Conservation (phyloP, 768 basidiomycete genomes). For the Pleurotus platypus region DNA sequence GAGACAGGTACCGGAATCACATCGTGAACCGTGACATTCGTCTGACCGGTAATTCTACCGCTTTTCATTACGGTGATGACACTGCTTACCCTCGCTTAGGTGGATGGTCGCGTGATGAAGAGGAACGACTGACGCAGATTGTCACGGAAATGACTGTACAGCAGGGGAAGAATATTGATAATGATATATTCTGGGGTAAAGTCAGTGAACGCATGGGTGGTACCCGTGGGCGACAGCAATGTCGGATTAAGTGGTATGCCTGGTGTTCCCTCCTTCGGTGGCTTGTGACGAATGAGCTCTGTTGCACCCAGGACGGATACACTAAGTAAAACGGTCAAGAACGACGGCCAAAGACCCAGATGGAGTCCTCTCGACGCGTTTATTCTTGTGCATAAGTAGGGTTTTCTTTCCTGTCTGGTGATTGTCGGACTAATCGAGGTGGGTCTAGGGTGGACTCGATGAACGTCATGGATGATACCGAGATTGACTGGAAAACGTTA, state of each 20-base stretch:
- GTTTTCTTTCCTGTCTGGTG: conserved; percentile 3
- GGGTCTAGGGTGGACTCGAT: conserved; percentile 63
- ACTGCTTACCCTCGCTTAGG: conserved; percentile 32
- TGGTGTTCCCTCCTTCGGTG: background rate
- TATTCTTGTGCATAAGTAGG: conserved; percentile 79
- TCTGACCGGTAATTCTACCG: conserved; percentile 40
- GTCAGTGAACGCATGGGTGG: conserved; percentile 78
- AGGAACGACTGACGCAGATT: conserved; percentile 68
- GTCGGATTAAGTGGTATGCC: conserved; percentile 79
- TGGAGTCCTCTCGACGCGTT: conserved; percentile 78
- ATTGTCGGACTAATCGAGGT: conserved; percentile 3
- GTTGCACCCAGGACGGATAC: conserved; percentile 62
- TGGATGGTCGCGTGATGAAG: conserved; percentile 77
- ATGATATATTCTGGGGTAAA: conserved; percentile 80
- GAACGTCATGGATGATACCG: conserved; percentile 73
- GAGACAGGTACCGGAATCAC: conserved; percentile 83
- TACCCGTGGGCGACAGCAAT: conserved; percentile 75
- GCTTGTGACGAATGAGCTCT: too few species aligned
- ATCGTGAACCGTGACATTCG: conserved; percentile 65
- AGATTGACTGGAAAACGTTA: conserved; percentile 81
- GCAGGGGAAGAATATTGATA: conserved; percentile 70
- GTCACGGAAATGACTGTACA: conserved; percentile 72
- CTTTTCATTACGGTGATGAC: background rate
- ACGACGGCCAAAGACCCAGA: conserved; percentile 63
- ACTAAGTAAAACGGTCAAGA: conserved; percentile 68